Conservation (phyloP, 73 alveolate genomes). For the Effrenium voratum region DNA sequence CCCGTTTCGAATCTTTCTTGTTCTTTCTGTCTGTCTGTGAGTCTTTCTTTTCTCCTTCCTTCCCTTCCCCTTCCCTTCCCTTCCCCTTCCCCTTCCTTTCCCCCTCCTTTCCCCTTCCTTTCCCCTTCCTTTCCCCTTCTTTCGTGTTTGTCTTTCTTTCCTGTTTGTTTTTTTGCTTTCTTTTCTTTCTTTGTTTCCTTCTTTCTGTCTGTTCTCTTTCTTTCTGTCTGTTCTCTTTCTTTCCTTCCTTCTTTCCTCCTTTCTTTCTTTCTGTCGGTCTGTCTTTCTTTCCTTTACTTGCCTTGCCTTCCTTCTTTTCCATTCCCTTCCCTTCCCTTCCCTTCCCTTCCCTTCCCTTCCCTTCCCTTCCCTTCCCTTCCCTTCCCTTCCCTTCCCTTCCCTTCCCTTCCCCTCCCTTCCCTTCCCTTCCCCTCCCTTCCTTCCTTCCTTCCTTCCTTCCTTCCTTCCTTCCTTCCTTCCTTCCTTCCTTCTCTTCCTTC, state of each 20-base stretch:
- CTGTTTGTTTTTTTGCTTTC: no score
- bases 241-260: not conserved
- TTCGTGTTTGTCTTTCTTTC: no score
- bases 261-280: not conserved
- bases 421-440: no score
- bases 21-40: not conserved
- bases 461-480: not conserved
- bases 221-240: not conserved
- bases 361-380: no score
- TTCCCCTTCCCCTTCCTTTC: not conserved
- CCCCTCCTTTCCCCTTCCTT: no score
- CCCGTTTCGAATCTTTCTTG: not conserved
- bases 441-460: not conserved
- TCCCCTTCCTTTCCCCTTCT: no score
- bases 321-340: not conserved
- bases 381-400: no score
- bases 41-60: not conserved
- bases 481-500: not conserved
- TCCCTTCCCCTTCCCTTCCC: not conserved
- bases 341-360: no score
- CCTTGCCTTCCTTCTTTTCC: not conserved
- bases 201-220: no score
- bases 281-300: not conserved
- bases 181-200: no score
- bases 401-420: no score